Conservation (phyloP, 495 filamentous ascomycete genomes). For the Cercophora scortea region DNA sequence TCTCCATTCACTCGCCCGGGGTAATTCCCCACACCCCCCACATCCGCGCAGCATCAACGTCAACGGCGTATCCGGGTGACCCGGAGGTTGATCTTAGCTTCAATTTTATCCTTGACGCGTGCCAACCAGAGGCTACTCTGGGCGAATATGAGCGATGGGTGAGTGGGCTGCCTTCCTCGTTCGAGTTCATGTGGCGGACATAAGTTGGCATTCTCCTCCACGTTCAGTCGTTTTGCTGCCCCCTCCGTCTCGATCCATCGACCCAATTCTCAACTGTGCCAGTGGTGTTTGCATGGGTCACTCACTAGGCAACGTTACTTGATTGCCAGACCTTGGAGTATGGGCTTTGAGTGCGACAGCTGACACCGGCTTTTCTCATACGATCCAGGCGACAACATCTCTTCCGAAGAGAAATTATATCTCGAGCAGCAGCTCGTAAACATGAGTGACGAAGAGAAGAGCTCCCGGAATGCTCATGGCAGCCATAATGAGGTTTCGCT, state of each 20-base stretch:
- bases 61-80: background rate
- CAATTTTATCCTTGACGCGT: too few relatives aligned
- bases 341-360: too few relatives aligned
- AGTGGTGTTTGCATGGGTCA: too few relatives aligned
- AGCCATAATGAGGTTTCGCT: constrained; percentile 17
- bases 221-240: too few relatives aligned
- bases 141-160: constrained; percentile 2
- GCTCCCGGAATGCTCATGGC: constrained; percentile 19
- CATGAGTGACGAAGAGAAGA: constrained; percentile 18
- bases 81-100: background rate
- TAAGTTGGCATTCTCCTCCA: too few relatives aligned
- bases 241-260: too few relatives aligned
- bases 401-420: background rate
- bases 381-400: background rate
- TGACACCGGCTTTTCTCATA: background rate
- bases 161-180: background rate
- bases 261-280: too few relatives aligned
- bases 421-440: constrained; percentile 5
- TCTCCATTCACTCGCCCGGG: background rate
- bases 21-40: background rate
- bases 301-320: too few relatives aligned
- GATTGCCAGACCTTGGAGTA: too few relatives aligned
- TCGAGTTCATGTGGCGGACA: too few relatives aligned
- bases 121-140: background rate
- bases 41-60: background rate